Evolutionary conservation across 2,329 filamentous ascomycete species (phyloP).

Genomic region (Cladosporium phlei): DNA sequence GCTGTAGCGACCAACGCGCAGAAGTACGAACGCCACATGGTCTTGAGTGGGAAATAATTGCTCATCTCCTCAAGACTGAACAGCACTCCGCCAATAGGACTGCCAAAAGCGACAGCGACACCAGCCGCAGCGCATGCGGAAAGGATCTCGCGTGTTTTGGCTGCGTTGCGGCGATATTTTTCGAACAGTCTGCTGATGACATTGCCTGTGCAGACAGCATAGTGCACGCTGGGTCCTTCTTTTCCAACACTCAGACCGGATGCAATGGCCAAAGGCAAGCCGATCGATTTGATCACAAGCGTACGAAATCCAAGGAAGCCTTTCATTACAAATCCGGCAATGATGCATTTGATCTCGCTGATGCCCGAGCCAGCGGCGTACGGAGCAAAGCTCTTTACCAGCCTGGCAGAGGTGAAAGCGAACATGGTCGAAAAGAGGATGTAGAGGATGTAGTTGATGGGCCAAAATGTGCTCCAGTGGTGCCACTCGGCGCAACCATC

Average conservation of each 20-base stretch:
- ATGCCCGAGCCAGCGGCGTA: conserved; percentile 97
- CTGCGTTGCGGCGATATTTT: conserved; percentile 87
- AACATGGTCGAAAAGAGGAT: conserved; percentile 73
- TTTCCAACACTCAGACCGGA: conserved; percentile 94
- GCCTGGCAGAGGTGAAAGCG: conserved; percentile 71
- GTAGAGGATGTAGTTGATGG: conserved; percentile 82
- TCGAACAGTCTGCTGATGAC: conserved; percentile 89
- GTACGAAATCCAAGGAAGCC: conserved; percentile 92
- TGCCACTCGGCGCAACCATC: conserved; percentile 86
- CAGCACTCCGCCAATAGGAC: conserved; percentile 90
- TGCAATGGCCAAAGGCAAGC: conserved; percentile 83
- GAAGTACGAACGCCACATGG: conserved; percentile 96
- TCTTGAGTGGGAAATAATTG: conserved; percentile 92
- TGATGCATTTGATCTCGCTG: conserved; percentile 98
- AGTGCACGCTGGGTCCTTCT: conserved; percentile 97
- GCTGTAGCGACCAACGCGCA: conserved; percentile 93
- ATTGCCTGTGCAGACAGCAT: conserved; percentile 94
- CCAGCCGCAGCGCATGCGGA: conserved; percentile 92
- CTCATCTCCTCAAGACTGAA: conserved; percentile 99
- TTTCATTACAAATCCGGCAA: conserved; percentile 98
- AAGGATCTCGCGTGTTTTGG: conserved; percentile 90
- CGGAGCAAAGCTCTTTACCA: conserved; percentile 88
- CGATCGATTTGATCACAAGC: conserved; percentile 87
- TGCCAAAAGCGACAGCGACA: conserved; percentile 94
- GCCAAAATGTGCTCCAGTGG: conserved; percentile 72